phyloP scores from a whole-genome alignment of 345 rosid species.

The Erodium maritimum region DNA sequence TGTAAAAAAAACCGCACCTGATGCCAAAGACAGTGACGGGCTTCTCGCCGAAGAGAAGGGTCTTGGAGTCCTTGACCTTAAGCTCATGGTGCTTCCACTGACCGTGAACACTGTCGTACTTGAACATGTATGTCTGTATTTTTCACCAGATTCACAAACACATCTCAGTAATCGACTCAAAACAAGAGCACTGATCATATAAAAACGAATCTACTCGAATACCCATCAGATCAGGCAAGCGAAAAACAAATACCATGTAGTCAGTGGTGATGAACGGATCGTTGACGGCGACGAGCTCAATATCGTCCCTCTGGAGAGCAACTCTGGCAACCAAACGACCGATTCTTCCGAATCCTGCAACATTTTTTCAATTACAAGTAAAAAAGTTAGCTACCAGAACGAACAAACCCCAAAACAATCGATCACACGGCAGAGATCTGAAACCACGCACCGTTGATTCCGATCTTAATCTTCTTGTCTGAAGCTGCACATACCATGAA shows the following conservation, averaged over 20 bases:
- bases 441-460: not conserved
- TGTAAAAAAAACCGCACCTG: conserved; percentile 26
- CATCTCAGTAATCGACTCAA: not conserved
- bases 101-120: conserved; percentile 93
- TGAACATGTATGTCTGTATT: conserved; percentile 80
- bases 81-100: conserved; percentile 81
- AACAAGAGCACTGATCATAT: no score
- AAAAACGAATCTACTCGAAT: not conserved
- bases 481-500: not conserved
- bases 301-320: conserved; percentile 4
- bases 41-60: conserved; percentile 80
- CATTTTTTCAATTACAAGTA: no score
- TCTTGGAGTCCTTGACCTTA: conserved; percentile 68
- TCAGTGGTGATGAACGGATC: conserved; percentile 4
- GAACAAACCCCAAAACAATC: not conserved
- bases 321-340: conserved; percentile 5
- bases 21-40: conserved; percentile 60
- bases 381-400: not conserved
- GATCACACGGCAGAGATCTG: not conserved
- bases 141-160: not conserved
- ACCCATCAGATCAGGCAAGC: not conserved
- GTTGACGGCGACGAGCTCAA: conserved; percentile 4
- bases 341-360: conserved; percentile 4
- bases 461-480: not conserved
- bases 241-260: not conserved